Base-by-base conservation (phyloP, 345 rosid genomes). In the Aethionema arabicum region DNA sequence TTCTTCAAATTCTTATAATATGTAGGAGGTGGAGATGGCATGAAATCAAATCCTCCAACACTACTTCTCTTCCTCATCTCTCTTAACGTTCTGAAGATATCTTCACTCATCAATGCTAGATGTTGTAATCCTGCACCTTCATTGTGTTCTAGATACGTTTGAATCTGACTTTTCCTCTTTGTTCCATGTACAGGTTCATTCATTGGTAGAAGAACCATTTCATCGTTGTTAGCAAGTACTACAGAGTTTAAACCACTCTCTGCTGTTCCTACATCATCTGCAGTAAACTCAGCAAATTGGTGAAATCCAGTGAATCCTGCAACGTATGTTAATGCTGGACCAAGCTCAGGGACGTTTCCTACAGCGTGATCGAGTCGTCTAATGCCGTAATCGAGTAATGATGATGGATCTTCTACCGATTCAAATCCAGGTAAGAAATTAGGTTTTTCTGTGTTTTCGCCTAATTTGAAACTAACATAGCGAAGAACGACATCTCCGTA, bases 181-280 rank as follows among this genome's bases (percentile, higher is more conserved):
- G 95, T 91, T 55, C 98, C 98, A 27, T 70, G 78, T 55, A 91
- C 98, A 2, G 98, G 98, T 69, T 91, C 98, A 69, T 91, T 91
- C 65, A 91, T 70, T 8, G 96, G 96, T 3, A 91, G 63, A 59
- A 91, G 70, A 27, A 91, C 92, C 73, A 46, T 88, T 49, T 88
- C 98, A 0, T 85, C 88, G 32, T 91, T 88, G 76, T 69, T 88
- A 6, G 95, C 95, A 6, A 91, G 21, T 0, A 91, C 98, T 32
- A 78, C 67, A 0, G 98, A 88, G 67, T 91, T 91, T 53, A 91
- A 62, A 41, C 96, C 98, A 56, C 98, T 91, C 64, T 91, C 96
- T 14, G 67, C 69, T 3, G 96, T 91, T 56, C 98, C 96, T n/a
- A 91, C 85, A 12, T 91, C 98, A 56, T 88, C 92, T n/a, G 90